Conservation (phyloP, 352 stramenopile genomes). For the Discostella stelligera region DNA sequence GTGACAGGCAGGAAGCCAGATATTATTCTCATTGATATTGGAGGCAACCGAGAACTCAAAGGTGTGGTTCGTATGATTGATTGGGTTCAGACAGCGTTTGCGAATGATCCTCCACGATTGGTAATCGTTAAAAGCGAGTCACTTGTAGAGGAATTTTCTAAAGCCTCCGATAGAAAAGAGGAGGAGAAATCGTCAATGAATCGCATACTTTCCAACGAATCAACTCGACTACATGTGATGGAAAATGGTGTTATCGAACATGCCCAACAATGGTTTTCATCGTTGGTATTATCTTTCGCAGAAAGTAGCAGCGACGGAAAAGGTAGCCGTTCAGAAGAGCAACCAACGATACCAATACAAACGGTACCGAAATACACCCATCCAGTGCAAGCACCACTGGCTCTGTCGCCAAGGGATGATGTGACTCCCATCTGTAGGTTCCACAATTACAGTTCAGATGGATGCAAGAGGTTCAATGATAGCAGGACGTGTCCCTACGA, state of each 20-base stretch:
- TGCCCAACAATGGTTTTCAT: constrained; percentile 58
- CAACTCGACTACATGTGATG: constrained; percentile 7
- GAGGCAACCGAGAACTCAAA: constrained; percentile 73
- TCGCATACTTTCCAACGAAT: constrained; percentile 13
- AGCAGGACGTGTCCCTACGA: constrained; percentile 64
- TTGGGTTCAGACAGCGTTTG: constrained; percentile 63
- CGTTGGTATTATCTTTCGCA: constrained; percentile 14
- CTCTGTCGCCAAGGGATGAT: constrained; percentile 60
- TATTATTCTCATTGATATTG: constrained; percentile 79
- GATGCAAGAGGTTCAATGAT: constrained; percentile 53
- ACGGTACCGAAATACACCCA: constrained; percentile 57
- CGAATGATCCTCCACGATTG: constrained; percentile 30
- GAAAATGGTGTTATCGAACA: constrained; percentile 40
- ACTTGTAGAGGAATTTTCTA: constrained; percentile 50
- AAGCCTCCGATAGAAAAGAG: not conserved
- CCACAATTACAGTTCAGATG: constrained; percentile 79
- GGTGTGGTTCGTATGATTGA: constrained; percentile 67
- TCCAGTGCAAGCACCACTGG: constrained; percentile 69
- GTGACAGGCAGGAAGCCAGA: constrained; percentile 22
- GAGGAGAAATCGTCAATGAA: constrained; percentile 11
- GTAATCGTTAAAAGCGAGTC: constrained; percentile 78
- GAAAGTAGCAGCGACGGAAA: constrained; percentile 3
- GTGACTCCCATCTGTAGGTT: constrained; percentile 77
- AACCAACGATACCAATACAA: constrained; percentile 19
- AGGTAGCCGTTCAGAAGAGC: constrained; percentile 11